A percentile compares a stretch with the other conserved stretches of the same genome.
phyloP scores from a whole-genome alignment of 768 basidiomycete genomes.

The Lactarius tabidus region DNA sequence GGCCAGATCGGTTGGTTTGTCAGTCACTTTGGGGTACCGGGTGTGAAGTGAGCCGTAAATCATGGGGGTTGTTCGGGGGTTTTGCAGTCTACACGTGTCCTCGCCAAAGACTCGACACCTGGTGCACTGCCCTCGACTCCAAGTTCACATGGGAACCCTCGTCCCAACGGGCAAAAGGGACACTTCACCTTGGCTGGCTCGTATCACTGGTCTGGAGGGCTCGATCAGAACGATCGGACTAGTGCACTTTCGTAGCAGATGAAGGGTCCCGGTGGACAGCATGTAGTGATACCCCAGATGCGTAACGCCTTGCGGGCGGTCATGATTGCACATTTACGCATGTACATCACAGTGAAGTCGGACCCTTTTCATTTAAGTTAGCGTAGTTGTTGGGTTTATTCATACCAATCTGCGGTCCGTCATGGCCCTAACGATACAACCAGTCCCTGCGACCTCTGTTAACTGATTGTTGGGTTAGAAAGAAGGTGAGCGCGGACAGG shows the following conservation, averaged over 20 bases:
- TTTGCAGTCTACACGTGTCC: constrained; percentile 14
- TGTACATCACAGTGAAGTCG: constrained; percentile 6
- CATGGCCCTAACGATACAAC: constrained; percentile 89
- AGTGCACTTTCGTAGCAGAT: neutral
- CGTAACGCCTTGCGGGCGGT: neutral
- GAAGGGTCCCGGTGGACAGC: constrained; percentile 2
- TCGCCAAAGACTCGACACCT: constrained; percentile 4
- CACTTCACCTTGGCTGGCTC: neutral
- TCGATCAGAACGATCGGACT: constrained; percentile 1
- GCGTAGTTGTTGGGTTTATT: constrained; percentile 21
- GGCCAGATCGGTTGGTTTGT: constrained; percentile 1
- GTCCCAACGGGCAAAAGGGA: neutral
- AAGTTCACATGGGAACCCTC: constrained; percentile 3
- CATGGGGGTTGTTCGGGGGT: constrained; percentile 8
- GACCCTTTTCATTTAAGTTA: constrained; percentile 16
- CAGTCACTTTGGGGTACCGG: constrained; percentile 12
- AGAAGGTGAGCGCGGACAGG: neutral
- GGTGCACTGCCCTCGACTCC: constrained; percentile 17
- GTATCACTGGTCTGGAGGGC: neutral
- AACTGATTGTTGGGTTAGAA: constrained; percentile 45
- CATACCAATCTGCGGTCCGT: constrained; percentile 59
- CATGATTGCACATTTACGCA: constrained; percentile 6
- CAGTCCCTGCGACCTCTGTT: constrained; percentile 90
- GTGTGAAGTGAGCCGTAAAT: constrained; percentile 14
- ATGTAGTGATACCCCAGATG: neutral